Evolutionary conservation across 2,329 filamentous ascomycete species (phyloP), one percentile per base, ranked within the genome.

Genomic region (Amphichorda felina): DNA sequence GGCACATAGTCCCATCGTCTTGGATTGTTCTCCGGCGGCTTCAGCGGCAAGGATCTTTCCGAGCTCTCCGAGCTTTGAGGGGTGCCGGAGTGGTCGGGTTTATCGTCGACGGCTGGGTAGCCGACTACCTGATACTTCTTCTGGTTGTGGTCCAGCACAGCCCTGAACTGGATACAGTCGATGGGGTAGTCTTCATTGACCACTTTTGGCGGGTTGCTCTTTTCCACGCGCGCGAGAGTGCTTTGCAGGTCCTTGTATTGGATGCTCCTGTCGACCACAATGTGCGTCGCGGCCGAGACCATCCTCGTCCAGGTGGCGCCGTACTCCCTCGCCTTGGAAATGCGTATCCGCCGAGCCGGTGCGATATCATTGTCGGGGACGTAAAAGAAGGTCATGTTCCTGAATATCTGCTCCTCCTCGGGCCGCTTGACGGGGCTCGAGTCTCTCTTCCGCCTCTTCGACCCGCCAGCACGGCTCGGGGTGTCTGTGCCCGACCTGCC

Each of bases 321-420:
- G 51, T 78, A 78, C 47, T 86, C 77, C 35, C 75, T 69, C 0
- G 82, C 79, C 52, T 80, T 87, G 21, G 70, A 70, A 35, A 95
- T 94, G 4, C 83, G 77, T 39, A 78, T 56, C 37, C 72, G 73
- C 27, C 88, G 72, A 7, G 72, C 64, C 9, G 72, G 70, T 22
- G 79, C 73, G 32, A 82, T 69, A 42, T 89, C 80, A 43, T 86
- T 75, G 44, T 91, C 82, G 0, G 87, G 89, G 5, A 94, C 74
- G 52, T 91, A 94, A 57, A 75, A 83, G 43, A 86, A 80, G 0
- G 59, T 53, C n/a, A 82, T 54, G 0, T 59, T 68, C 30, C 60
- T 66, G 50, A 87, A 79, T 5, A 83, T 16, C 35, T 37, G 67
- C 38, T 71, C 56, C 1, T 55, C 50, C 40, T 74, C 67, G 0